phyloP scores from a whole-genome alignment of 139 green algal species.

The Asterochloris erici region DNA sequence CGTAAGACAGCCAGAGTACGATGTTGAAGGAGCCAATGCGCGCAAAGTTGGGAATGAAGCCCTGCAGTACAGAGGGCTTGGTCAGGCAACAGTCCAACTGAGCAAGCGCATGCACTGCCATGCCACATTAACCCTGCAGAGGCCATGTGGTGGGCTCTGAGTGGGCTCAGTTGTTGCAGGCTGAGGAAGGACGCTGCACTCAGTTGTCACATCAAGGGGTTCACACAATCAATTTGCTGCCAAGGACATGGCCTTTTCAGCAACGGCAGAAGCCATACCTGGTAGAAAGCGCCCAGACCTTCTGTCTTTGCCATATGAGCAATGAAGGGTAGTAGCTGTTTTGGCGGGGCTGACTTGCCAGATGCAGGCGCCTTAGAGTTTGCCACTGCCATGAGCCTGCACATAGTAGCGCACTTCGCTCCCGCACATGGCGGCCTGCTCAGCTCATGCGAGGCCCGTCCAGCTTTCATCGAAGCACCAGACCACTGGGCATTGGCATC shows the following conservation, averaged over 20 bases:
- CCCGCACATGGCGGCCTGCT: no score
- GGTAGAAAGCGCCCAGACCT: constrained; percentile 33
- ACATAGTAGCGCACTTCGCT: no score
- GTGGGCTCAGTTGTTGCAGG: background rate
- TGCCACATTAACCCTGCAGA: background rate
- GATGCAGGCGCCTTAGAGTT: no score
- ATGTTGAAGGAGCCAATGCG: constrained; percentile 40
- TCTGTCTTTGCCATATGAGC: constrained; percentile 28
- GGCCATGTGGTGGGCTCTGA: no score
- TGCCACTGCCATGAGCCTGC: no score
- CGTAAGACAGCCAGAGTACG: constrained; percentile 35
- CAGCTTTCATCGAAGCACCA: no score
- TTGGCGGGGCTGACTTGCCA: background rate
- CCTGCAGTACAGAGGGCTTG: background rate
- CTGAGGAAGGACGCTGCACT: no score
- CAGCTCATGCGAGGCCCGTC: no score
- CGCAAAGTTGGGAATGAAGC: constrained; percentile 37
- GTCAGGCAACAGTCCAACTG: background rate
- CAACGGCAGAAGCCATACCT: background rate
- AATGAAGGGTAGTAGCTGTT: constrained; percentile 13
- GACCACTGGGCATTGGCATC: no score
- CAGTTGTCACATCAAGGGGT: no score
- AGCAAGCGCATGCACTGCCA: background rate
- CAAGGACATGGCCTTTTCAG: no score
- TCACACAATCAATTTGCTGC: no score